Evolutionary conservation across 805 yeast species (phyloP), one percentile per base, ranked within the genome.

Genomic region (Yamadazyma phyllophila): DNA sequence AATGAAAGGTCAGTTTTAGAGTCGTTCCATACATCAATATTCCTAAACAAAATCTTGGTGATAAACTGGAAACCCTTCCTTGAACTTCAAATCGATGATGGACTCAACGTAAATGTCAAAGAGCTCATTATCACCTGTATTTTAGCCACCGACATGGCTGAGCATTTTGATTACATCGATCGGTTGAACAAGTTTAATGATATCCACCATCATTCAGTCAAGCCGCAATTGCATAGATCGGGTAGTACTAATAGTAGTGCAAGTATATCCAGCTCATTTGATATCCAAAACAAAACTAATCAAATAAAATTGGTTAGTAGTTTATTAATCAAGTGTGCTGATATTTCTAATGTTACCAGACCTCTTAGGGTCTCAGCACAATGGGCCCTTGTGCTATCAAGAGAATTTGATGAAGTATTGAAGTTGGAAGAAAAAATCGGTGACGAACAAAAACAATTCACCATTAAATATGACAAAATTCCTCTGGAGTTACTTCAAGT

Each of bases 291-390:
- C 32, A 53, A 56, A 26, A 40, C 56, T 15, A 47, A 54, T 16
- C 59, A 49, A 43, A 62, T 56, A 48, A 69, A 51, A 46, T 73
- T 86, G 52, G 65, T 89, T 32, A 73, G 85, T 36, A 77, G 88
- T 20, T 67, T 90, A 48, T 74, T 92, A 49, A 81, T 94, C 49
- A 94, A 94, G 69, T 89, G 96, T 64, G 97, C 98, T 2, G 99
- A 94, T 67, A 89, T 94, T 38, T 88, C 96, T 24, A 94, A 94
- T 62, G 97, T 91, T 16, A 81, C 96, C 8, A 72, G 98, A 49
- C 89, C 91, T 4, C 68, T 88, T 46, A 68, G 77, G 31, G 80
- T 88, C 2, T 83, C 92, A 16, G 78, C 88, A 1, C 83, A 85
- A 66, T 91, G 97, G 97, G 97, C 96, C 4, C 68, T 79, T 50